These are phyloP conservation scores for Barnettozyma pratensis DNA, from an alignment of 805 yeast genomes.

Conservation along the genomic window DNA sequence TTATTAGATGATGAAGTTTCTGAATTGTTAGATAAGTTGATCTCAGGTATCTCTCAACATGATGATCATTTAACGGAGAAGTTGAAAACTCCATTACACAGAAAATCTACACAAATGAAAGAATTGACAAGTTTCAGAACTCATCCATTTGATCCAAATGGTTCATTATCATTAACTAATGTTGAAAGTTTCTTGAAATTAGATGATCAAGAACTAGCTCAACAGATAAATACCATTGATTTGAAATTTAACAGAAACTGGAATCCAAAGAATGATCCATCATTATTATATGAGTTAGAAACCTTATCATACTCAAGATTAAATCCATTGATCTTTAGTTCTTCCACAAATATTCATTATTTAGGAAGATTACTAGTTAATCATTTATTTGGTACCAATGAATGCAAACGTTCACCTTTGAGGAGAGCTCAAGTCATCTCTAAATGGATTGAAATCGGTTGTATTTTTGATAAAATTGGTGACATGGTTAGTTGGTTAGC, in stretches of 20 bases:
- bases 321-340: constrained; percentile 77
- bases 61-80: constrained; percentile 43
- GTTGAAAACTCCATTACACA: constrained; percentile 48
- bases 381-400: constrained; percentile 58
- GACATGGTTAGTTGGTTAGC: constrained; percentile 96
- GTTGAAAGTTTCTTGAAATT: constrained; percentile 49
- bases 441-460: constrained; percentile 85
- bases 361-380: constrained; percentile 63
- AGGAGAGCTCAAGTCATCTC: constrained; percentile 61
- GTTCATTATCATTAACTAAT: constrained; percentile 24
- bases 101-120: constrained; percentile 43
- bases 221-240: constrained; percentile 63
- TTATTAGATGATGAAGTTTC: constrained; percentile 58
- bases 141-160: constrained; percentile 16
- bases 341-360: constrained; percentile 64
- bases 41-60: constrained; percentile 43
- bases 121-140: constrained; percentile 28
- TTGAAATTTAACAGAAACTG: constrained; percentile 59
- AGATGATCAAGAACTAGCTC: constrained; percentile 50
- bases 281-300: constrained; percentile 53
- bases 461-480: constrained; percentile 69
- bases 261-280: constrained; percentile 78
- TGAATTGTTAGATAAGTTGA: constrained; percentile 48
- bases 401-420: constrained; percentile 28
- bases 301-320: constrained; percentile 34